Conservation (phyloP, 202 grass and related monocot genomes). For the Schoenoplectus tabernaemontani region DNA sequence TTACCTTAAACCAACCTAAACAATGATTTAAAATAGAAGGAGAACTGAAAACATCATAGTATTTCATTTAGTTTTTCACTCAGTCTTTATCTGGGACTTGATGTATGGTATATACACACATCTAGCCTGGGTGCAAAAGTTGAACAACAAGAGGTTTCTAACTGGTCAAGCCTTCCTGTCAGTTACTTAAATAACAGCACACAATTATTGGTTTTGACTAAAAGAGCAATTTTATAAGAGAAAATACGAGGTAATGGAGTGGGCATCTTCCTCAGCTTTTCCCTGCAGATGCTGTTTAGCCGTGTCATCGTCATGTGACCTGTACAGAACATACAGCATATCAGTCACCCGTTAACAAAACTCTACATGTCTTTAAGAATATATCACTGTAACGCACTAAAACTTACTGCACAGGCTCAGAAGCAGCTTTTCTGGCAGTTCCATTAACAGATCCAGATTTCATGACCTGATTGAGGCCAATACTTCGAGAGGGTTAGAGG, state of each 20-base stretch:
- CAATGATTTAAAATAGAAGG: neutral
- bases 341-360: too few relatives aligned
- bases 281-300: slow-evolving; percentile 23
- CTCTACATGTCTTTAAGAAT: neutral
- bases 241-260: slow-evolving; percentile 70
- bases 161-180: neutral
- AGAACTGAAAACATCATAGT: neutral
- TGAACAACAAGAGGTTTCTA: neutral
- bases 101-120: neutral
- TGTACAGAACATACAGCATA: slow-evolving; percentile 29
- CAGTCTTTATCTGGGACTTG: neutral
- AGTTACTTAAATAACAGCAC: neutral
- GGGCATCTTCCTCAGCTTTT: slow-evolving; percentile 55
- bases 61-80: neutral
- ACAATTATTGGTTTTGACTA: slow-evolving; percentile 5
- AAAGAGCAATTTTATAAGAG: neutral
- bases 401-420: slow-evolving; percentile 51
- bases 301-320: slow-evolving; percentile 29
- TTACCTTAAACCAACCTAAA: neutral
- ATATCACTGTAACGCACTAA: neutral
- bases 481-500: slow-evolving; percentile 26
- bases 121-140: neutral
- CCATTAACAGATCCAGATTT: slow-evolving; percentile 57
- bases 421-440: slow-evolving; percentile 36
- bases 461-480: slow-evolving; percentile 30